These are phyloP conservation scores for Aspergillus carlsbadensis DNA, from an alignment of 495 filamentous ascomycete genomes.

Conservation along the genomic window DNA sequence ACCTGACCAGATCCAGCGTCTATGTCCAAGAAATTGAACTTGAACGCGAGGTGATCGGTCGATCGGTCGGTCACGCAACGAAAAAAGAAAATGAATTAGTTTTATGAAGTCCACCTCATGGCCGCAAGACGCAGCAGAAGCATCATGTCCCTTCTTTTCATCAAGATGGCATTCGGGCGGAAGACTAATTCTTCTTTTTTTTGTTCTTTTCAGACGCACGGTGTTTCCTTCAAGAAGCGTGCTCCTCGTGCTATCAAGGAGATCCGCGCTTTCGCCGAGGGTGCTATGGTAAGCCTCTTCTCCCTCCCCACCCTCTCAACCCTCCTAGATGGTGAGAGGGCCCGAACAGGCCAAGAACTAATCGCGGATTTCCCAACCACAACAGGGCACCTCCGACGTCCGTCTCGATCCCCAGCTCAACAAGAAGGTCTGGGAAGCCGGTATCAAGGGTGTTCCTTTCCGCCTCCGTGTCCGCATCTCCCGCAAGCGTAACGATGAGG, in stretches of 20 bases:
- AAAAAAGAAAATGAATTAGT: conserved; percentile 53
- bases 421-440: conserved; percentile 99
- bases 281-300: conserved; percentile 81
- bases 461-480: conserved; percentile 96
- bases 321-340: background rate
- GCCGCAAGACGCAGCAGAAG: conserved; percentile 39
- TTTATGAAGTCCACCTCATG: conserved; percentile 70
- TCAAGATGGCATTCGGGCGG: conserved; percentile 59
- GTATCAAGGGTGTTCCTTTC: conserved; percentile 97
- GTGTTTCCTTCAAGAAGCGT: conserved; percentile 99
- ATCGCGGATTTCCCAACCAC: background rate
- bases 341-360: background rate
- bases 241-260: conserved; percentile 98
- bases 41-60: background rate
- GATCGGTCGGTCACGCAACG: background rate
- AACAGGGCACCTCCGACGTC: conserved; percentile 93
- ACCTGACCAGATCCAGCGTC: background rate
- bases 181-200: conserved; percentile 55
- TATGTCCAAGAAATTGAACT: background rate
- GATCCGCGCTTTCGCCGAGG: conserved; percentile 87
- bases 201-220: conserved; percentile 68
- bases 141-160: conserved; percentile 18
- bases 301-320: conserved; percentile 2
- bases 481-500: conserved; percentile 99
- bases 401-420: conserved; percentile 97